Conservation (phyloP, 192 early-diverging fungal genomes). For the Jimgerdemannia flammicorona region DNA sequence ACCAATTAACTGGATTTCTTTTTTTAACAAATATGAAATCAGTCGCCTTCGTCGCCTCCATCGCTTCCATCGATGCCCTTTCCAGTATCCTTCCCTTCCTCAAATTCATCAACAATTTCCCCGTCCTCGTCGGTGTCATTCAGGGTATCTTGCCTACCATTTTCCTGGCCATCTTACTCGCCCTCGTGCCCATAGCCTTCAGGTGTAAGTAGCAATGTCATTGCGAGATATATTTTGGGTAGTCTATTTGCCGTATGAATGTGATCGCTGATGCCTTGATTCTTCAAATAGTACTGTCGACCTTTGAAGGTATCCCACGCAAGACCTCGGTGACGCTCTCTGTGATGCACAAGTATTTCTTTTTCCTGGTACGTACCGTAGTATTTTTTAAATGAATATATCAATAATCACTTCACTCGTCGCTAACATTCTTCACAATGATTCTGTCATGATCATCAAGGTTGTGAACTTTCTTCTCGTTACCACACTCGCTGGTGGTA, state of each 20-base stretch:
- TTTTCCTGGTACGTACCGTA: conserved; percentile 61
- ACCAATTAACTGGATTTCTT: conserved; percentile 1
- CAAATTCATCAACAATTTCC: conserved; percentile 24
- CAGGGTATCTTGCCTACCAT: conserved; percentile 76
- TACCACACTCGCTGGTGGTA: conserved; percentile 65
- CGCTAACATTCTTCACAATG: not conserved
- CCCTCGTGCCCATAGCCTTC: conserved; percentile 63
- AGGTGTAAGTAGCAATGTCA: conserved; percentile 31
- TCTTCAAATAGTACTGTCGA: conserved; percentile 37
- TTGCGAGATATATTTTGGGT: not conserved
- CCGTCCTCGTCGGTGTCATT: conserved; percentile 45
- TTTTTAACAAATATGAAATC: not conserved
- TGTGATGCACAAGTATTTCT: conserved; percentile 69
- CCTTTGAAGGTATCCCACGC: conserved; percentile 57
- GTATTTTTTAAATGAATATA: not conserved
- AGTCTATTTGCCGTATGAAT: not conserved
- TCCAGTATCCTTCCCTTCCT: conserved; percentile 51
- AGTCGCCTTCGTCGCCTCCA: conserved; percentile 54
- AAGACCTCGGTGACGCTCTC: conserved; percentile 55
- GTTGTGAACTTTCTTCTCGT: conserved; percentile 78
- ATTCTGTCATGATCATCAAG: conserved; percentile 22
- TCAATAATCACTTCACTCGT: not conserved
- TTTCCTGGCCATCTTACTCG: conserved; percentile 65
- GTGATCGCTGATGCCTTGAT: not conserved
- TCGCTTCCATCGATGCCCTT: conserved; percentile 51